Conservation (phyloP, 208 protist genomes). For the Leishmania gerbilli region DNA sequence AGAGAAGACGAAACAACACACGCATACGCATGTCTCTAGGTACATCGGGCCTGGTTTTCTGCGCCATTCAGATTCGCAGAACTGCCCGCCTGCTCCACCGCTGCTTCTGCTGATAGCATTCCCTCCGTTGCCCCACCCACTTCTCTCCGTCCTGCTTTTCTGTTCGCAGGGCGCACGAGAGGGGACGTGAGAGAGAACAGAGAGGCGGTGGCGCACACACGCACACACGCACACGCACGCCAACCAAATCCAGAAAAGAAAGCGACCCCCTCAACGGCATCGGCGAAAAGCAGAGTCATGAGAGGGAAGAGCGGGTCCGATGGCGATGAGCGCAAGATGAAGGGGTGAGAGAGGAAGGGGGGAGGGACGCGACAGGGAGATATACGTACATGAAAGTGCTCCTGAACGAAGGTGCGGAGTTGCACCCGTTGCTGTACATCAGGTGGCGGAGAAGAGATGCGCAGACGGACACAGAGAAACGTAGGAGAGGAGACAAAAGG, state of each 20-base stretch:
- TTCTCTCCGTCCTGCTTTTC: background rate
- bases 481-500: background rate
- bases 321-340: background rate
- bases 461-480: constrained; percentile 1
- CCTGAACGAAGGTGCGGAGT: background rate
- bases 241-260: background rate
- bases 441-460: background rate
- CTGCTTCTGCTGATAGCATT: background rate
- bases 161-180: background rate
- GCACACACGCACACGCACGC: too few relatives aligned
- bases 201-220: background rate
- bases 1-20: background rate
- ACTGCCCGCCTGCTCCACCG: background rate
- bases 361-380: background rate
- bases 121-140: background rate
- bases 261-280: background rate
- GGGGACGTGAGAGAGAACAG: background rate
- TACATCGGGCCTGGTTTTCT: background rate
- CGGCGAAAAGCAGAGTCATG: background rate
- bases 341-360: background rate
- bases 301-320: background rate
- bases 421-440: constrained; percentile 8
- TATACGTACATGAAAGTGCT: background rate
- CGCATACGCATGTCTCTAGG: background rate
- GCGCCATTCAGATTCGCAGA: background rate